Evolutionary conservation across 2,329 filamentous ascomycete species (phyloP), one percentile per base, ranked within the genome.

Genomic region (Pseudogymnoascus sp.): DNA sequence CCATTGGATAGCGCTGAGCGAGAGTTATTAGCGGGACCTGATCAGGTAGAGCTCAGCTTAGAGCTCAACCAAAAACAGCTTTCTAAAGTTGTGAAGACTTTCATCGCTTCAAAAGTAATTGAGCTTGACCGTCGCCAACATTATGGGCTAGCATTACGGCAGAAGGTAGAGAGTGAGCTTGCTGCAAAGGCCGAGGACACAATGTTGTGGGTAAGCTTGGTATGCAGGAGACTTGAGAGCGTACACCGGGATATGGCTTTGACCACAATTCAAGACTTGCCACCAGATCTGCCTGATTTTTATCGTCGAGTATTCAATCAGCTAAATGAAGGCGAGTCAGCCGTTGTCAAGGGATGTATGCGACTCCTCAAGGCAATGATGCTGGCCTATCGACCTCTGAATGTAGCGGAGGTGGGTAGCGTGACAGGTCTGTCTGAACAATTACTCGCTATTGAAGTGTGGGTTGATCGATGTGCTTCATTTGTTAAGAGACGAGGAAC

Each of bases 201-300:
- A 13, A 6, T 71, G 65, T 62, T 72, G 33, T 72, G 70, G 70
- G 68, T 69, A 3, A 70, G 67, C 62, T 59, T 72, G 59, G 69
- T 70, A 33, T 72, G 67, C 52, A 70, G 69, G 63, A 61, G 8
- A 31, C 70, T 72, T 10, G 62, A 66, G 60, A 58, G 45, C 29
- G 59, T 64, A 10, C 27, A 25, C 36, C 59, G 12, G 35, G 55
- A 64, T 25, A 10, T 66, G 42, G 61, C 60, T 18, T 62, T 67
- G 31, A 27, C 59, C 13, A 64, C 62, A 40, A 63, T 66, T 63
- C 62, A 68, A 65, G 39, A 65, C 13, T 58, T 71, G 27, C 70
- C 68, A 3, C 62, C 61, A 9, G 68, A 67, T 2, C 55, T 72
- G 8, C 21, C 65, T 61, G 61, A 59, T n/a, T 62, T 72, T 39